Percentiles rank a stretch among this genome's conserved stretches.
phyloP scores from a whole-genome alignment of 768 basidiomycete species.

The Phaeotremella skinneri region DNA sequence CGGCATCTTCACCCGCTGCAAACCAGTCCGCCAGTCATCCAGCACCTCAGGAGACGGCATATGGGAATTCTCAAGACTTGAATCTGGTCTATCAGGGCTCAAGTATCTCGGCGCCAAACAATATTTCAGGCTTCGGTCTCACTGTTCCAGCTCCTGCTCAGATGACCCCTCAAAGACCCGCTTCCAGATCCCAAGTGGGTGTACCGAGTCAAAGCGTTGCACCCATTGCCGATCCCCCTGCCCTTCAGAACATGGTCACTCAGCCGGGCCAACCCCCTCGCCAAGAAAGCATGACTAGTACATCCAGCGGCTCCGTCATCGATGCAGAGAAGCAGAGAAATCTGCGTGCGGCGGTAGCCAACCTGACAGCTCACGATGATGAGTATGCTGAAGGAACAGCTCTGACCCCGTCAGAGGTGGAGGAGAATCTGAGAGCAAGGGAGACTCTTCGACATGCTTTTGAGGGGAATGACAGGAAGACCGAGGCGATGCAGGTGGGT shows the following conservation, averaged over 20 bases:
- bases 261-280: no score
- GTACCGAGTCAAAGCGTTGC: neutral
- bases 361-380: constrained; percentile 16
- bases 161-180: neutral
- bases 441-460: constrained; percentile 18
- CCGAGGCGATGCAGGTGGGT: constrained; percentile 37
- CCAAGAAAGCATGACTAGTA: neutral
- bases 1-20: neutral
- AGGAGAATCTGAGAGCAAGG: constrained; percentile 20
- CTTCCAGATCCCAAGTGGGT: neutral
- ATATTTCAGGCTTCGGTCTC: constrained; percentile 9
- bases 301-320: neutral
- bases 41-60: neutral
- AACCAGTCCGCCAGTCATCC: neutral
- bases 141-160: neutral
- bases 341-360: constrained; percentile 13
- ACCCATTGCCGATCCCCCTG: neutral
- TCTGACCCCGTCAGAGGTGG: constrained; percentile 24
- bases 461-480: constrained; percentile 17
- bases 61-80: neutral
- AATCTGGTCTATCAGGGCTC: neutral
- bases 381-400: constrained; percentile 18
- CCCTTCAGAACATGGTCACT: no score
- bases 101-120: neutral
- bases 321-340: constrained; percentile 5